Percentiles rank a stretch among this genome's conserved stretches.
Evolutionary conservation across 805 yeast species (phyloP).

Genomic region (Nakazawaea laoshanensis): DNA sequence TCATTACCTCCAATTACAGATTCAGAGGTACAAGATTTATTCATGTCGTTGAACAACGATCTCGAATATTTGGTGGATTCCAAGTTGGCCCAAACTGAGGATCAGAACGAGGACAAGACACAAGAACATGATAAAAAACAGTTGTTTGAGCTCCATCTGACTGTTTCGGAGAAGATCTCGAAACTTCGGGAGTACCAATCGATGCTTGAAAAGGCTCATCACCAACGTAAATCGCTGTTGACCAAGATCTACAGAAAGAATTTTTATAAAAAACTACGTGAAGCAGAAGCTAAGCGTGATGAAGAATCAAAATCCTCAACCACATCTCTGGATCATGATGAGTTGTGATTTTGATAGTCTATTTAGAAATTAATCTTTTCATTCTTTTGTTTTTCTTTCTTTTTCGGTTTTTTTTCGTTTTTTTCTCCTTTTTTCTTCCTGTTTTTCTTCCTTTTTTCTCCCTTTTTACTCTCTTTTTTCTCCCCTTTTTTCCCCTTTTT

Average conservation of each 20-base stretch:
- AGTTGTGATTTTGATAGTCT: not conserved
- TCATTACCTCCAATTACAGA: constrained; percentile 17
- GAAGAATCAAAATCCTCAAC: constrained; percentile 3
- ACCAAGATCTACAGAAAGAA: constrained; percentile 9
- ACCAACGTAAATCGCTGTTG: constrained; percentile 18
- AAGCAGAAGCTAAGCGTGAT: constrained; percentile 1
- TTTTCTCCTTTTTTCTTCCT: no score
- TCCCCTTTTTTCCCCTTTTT: no score
- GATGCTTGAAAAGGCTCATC: constrained; percentile 18
- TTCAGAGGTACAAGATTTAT: constrained; percentile 18
- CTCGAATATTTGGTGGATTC: constrained; percentile 20
- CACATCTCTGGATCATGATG: not conserved
- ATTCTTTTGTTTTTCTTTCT: no score
- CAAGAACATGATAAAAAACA: constrained; percentile 14
- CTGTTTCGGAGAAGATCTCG: constrained; percentile 13
- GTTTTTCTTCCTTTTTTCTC: no score
- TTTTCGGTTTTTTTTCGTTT: no score
- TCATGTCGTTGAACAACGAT: constrained; percentile 18
- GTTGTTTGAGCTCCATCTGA: constrained; percentile 18
- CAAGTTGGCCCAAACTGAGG: constrained; percentile 17
- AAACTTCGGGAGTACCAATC: constrained; percentile 13
- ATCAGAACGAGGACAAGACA: constrained; percentile 11
- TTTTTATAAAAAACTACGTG: constrained; percentile 6
- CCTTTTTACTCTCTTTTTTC: no score
- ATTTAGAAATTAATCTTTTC: no score